Base-by-base conservation (phyloP, 1,139 yeast genomes). In the Geotrichum histeridarum region DNA sequence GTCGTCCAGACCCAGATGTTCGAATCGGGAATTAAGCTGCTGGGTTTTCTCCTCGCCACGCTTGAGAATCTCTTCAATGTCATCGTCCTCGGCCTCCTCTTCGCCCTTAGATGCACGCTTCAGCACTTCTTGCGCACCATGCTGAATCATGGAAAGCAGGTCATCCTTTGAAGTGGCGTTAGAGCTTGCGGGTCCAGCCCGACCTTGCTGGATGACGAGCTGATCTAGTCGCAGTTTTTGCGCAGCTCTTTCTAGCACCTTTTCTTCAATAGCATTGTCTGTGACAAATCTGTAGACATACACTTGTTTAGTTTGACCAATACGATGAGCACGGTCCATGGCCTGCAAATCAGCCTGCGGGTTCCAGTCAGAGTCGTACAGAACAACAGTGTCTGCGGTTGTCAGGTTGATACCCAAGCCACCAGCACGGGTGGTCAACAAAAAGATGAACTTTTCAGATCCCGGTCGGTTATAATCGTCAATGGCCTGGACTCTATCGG, bases 301-400 rank as follows among this genome's bases (percentile, higher is more conserved):
- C 7, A 93, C 99, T 71, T 93, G 99, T 66, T 91, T 93, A 69
- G 89, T 91, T 69, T 93, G 99, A 9, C 99, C 99, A 67, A 93
- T 93, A 74, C 99, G 83, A 70, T 93, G 99, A 0, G 99, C 99
- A 67, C 99, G 80, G 70, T 93, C 99, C 99, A 93, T 93, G 1
- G 99, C 98, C 71, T 93, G 99, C 64, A 93, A 76, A 77, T 93
- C 99, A 0, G 98, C 98, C 68, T 93, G 99, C 1, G 99, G 99
- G 66, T 93, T 93, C 99, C 99, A 93, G 71, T 93, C 99, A 1
- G 96, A 88, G 70, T 93, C 99, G 66, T 83, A 93, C 38, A 93
- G 73, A 8, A 93, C 80, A 54, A 93, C 99, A 56, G 85, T 81
- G 70, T 93, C 97, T 1, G 99, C 99, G 33, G 89, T 80, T 0